Evolutionary conservation across 805 yeast species (phyloP), one percentile per base, ranked within the genome.

Genomic region (Nakazawaea wickerhamii): DNA sequence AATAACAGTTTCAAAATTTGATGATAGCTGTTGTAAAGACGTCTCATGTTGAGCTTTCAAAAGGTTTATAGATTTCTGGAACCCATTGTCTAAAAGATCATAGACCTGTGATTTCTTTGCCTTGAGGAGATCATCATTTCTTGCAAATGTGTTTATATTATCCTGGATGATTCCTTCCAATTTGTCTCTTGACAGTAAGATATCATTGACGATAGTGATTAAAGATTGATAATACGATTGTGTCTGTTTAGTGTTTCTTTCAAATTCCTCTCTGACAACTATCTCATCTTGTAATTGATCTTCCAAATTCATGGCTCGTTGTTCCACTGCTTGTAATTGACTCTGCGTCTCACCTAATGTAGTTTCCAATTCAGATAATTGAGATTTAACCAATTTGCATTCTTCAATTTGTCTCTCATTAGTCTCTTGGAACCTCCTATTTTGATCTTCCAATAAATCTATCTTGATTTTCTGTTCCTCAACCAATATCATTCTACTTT

Each of bases 381-480:
- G 21, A 23, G 2, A 5, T 11, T 37, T 42, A 9, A 19, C 30
- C n/a, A 20, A n/a, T 19, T 25, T 23, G 30, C 25, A 35, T 15
- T 40, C 44, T 17, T 28, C 30, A 6, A 22, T 18, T 17, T 44
- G 30, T 27, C 21, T 55, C 22, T 71, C 77, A 44, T 60, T 61
- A 35, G 68, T 67, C 5, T 55, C 60, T 41, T 74, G 67, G 33
- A 68, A 55, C 21, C 60, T 60, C 37, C 57, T 62, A 20, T 71
- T 60, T 49, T 73, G 78, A 21, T 68, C 69, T 40, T 75, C 79
- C 47, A 75, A 59, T 1, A 71, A 68, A 30, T 66, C 69, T 8
- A 75, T 60, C 44, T 67, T 65, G 4, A 70, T 57, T 43, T 71
- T 69, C 48, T 73, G 76, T 44, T 77, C 83, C 22, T 67, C 77